Base-by-base conservation (phyloP, 1,139 yeast genomes). In the Saccharomycopsis hybrid region DNA sequence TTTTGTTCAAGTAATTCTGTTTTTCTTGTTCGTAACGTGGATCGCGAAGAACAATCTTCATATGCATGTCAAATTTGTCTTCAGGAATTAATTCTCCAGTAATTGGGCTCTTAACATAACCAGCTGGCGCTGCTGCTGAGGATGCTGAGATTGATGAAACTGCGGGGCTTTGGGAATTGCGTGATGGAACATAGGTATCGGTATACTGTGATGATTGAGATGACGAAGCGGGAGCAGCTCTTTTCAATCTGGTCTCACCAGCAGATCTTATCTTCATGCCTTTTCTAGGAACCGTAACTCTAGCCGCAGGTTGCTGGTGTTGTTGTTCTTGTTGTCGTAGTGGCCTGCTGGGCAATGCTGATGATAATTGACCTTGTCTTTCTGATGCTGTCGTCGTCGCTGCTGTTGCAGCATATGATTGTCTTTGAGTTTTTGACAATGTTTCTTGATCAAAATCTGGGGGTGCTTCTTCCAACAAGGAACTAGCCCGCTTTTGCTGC, bases 21-120 rank as follows among this genome's bases (percentile, higher is more conserved):
- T 80, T 82, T 62, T 87, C 89, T 55, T 79, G 79, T 57, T 80
- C 75, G 68, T 86, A 87, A 56, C 78, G 72, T 1, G 96, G 96
- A 64, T 90, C 96, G 48, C 92, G 68, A 44, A 87, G 69, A 51
- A 85, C 68, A n/a, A 80, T 76, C 52, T 78, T 76, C 56, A 89
- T 70, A 64, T 90, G 97, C 56, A 74, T 77, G 56, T 84, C 88
- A 61, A 85, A 87, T 56, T 82, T 71, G 49, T 74, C 73, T 59
- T 85, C 94, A 0, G 90, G 85, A 3, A 90, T 76, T 60, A 75
- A 62, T 58, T 80, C 76, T 1, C 82, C 81, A 0, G 95, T 84
- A 51, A 87, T 68, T 36, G 96, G 94, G 62, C 96, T 85, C 59
- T 72, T 73, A 46, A 86, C 73, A 46, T 68, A 59, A 27, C 66